Conservation (phyloP, 768 basidiomycete species). For the Calocybe gangraenosa region DNA sequence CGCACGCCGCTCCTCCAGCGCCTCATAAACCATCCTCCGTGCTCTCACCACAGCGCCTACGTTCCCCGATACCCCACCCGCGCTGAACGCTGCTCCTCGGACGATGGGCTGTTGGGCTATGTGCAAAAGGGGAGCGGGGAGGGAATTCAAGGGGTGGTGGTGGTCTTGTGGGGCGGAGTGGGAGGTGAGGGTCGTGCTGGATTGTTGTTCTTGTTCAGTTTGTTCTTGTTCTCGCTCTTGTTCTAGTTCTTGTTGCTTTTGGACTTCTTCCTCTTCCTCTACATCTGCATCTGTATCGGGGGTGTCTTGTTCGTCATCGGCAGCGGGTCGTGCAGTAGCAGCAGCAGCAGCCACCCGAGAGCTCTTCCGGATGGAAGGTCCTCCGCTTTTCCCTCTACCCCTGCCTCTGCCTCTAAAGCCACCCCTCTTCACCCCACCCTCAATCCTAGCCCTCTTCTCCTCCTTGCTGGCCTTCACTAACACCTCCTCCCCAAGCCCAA, state of each 20-base stretch:
- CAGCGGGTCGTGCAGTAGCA: background rate
- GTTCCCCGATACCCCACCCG: constrained; percentile 50
- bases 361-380: background rate
- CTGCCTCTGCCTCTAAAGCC: constrained; percentile 5
- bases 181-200: too few relatives aligned
- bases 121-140: constrained; percentile 36
- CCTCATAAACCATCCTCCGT: constrained; percentile 39
- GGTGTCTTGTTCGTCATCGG: background rate
- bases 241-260: too few relatives aligned
- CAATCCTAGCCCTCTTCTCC: background rate
- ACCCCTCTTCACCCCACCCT: background rate
- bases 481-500: background rate
- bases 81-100: constrained; percentile 33
- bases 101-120: constrained; percentile 53
- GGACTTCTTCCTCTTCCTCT: too few relatives aligned
- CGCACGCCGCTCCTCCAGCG: too few relatives aligned
- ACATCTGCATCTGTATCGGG: background rate
- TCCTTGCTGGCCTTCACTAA: background rate
- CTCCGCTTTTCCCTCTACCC: constrained; percentile 8
- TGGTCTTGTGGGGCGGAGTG: background rate
- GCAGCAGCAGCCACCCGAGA: background rate
- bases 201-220: too few relatives aligned
- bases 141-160: background rate
- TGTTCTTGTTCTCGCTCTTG: too few relatives aligned
- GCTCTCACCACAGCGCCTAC: constrained; percentile 41